These are phyloP conservation scores for Eimeria brunetti DNA, from an alignment of 169 alveolate genomes.

Conservation along the genomic window DNA sequence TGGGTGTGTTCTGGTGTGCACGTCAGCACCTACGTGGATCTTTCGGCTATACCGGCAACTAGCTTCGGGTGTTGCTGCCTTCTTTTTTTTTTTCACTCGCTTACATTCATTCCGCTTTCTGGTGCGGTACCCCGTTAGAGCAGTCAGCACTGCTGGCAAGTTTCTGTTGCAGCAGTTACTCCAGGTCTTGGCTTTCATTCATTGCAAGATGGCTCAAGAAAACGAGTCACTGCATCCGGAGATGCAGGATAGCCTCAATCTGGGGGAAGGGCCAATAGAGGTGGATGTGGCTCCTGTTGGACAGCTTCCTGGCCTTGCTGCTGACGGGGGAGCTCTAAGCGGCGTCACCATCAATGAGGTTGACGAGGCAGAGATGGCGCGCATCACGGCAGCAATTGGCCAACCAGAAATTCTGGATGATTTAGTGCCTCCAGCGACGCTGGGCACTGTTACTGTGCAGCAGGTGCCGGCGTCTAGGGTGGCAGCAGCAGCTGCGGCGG, in stretches of 20 bases:
- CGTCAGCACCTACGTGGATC: conserved; percentile 9
- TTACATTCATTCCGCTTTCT: not conserved
- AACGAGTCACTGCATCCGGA: conserved; percentile 47
- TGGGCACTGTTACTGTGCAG: conserved; percentile 70
- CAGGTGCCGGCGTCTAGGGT: conserved; percentile 63
- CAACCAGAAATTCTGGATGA: conserved; percentile 58
- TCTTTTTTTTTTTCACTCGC: conserved; percentile 21
- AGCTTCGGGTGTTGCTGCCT: not conserved
- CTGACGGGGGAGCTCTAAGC: conserved; percentile 75
- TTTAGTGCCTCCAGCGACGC: conserved; percentile 69
- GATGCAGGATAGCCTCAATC: conserved; percentile 56
- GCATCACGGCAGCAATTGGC: conserved; percentile 21
- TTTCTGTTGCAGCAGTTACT: conserved; percentile 25
- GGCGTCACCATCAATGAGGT: conserved; percentile 66
- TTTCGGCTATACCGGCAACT: not conserved
- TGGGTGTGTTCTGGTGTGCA: not conserved
- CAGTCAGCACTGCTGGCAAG: conserved; percentile 13
- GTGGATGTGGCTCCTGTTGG: conserved; percentile 67
- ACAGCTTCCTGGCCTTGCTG: conserved; percentile 67
- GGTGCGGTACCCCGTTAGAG: not conserved
- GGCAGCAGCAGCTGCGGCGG: conserved; percentile 62
- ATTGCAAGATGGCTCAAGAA: conserved; percentile 18
- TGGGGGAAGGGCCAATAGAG: conserved; percentile 75
- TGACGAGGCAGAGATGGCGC: conserved; percentile 69
- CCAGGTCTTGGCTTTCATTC: conserved; percentile 29